phyloP scores from a whole-genome alignment of 2,329 filamentous ascomycete genomes.

The Nothophoma quercina region DNA sequence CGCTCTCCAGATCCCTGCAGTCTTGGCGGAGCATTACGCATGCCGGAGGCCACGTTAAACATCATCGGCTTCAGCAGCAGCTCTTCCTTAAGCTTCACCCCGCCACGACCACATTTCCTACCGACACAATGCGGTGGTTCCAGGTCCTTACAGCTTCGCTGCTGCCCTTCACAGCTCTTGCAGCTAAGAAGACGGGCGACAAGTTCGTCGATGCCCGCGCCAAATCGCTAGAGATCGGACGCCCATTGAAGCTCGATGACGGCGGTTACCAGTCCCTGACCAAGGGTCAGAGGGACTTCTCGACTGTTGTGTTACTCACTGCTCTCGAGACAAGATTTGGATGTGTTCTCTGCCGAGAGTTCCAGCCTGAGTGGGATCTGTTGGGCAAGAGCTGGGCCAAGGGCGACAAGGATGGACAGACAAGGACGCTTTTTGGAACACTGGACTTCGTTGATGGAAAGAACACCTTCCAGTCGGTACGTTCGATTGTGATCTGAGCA shows the following conservation, averaged over 20 bases:
- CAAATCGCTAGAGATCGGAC: constrained; percentile 67
- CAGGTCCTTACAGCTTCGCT: constrained; percentile 69
- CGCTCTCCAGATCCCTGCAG: constrained; percentile 22
- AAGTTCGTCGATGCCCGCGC: constrained; percentile 75
- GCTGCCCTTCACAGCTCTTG: constrained; percentile 67
- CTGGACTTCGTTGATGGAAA: constrained; percentile 89
- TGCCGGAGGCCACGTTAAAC: constrained; percentile 45
- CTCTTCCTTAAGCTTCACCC: constrained; percentile 20
- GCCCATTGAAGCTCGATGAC: constrained; percentile 80
- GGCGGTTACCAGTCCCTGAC: constrained; percentile 78
- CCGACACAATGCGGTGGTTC: constrained; percentile 69
- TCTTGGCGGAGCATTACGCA: constrained; percentile 40
- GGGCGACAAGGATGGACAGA: constrained; percentile 78
- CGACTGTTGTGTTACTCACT: constrained; percentile 81
- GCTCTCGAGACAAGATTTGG: constrained; percentile 84
- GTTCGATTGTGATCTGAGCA: constrained; percentile 21
- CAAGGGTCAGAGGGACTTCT: constrained; percentile 80
- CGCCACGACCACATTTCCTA: constrained; percentile 22
- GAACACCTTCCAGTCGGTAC: constrained; percentile 84
- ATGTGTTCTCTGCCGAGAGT: constrained; percentile 86
- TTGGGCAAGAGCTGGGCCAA: constrained; percentile 86
- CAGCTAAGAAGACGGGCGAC: constrained; percentile 69
- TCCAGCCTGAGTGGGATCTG: constrained; percentile 93
- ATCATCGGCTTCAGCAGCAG: constrained; percentile 20
- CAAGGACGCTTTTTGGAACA: constrained; percentile 78